Conservation (phyloP, 163 green algal species). For the Smithsoniella earleae region DNA sequence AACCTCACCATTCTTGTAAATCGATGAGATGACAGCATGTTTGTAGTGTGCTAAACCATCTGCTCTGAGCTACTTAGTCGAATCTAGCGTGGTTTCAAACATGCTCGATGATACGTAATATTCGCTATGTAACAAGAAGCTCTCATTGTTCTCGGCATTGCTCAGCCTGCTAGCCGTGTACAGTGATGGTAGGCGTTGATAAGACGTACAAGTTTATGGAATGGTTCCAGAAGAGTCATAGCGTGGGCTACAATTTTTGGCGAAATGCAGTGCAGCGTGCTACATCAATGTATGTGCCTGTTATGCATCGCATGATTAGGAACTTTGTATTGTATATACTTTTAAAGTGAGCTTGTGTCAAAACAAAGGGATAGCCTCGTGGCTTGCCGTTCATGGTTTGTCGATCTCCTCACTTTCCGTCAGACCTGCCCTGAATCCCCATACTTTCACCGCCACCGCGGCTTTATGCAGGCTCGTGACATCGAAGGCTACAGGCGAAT, state of each 20-base stretch:
- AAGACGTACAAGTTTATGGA: conserved; percentile 21
- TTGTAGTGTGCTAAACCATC: too few species aligned
- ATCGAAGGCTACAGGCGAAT: not conserved
- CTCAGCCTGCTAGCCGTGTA: too few species aligned
- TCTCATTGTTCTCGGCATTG: too few species aligned
- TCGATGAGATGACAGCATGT: too few species aligned
- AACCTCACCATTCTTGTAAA: too few species aligned
- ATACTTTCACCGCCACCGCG: not conserved
- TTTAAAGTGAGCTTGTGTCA: not conserved
- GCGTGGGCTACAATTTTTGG: not conserved
- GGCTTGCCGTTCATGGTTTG: not conserved
- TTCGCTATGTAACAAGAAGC: too few species aligned
- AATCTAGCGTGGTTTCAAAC: too few species aligned
- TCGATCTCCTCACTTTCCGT: not conserved
- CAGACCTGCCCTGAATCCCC: not conserved
- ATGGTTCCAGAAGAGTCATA: conserved; percentile 18
- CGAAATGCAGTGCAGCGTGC: not conserved
- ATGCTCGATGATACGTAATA: too few species aligned
- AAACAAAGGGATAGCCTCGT: not conserved
- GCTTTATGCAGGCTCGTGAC: not conserved
- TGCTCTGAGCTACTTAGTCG: too few species aligned
- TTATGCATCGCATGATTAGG: not conserved
- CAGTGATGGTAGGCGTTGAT: too few species aligned
- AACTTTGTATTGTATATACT: not conserved
- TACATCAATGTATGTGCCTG: not conserved